Evolutionary conservation across 176 grass and related monocot species (phyloP), one percentile per base, ranked within the genome.

Genomic region (Themeda triandra): DNA sequence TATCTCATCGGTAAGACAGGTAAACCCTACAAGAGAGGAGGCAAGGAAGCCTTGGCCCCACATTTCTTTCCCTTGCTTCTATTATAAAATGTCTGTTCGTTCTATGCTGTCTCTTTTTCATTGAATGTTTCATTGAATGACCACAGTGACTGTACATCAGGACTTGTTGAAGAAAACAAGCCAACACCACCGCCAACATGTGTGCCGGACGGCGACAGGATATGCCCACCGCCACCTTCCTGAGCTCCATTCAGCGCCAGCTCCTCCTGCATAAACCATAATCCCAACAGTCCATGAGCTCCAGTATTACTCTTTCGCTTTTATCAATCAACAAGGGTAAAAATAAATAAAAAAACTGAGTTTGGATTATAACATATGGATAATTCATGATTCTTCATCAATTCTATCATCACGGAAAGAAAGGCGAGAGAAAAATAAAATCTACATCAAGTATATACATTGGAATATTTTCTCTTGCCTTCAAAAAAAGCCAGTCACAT

Each of bases 81-180:
- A 78, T 86, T 72, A 78, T 53, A 32, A 63, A 44, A 54, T 5
- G n/a, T 73, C 13, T 31, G 63, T 32, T 73, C 8, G 12, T 79
- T 56, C 85, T 80, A 91, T 81, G 81, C 59, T 35, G 86, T 87
- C 45, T 88, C 89, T 42, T 83, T 87, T 85, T 93, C 63, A 93
- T 92, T 82, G 80, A 93, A 91, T 5, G 90, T 88, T 85, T 93
- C 63, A 93, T 92, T 82, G 81, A 93, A 91, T 5, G 91, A 93
- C 92, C 92, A 98, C 46, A 92, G 72, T 68, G 95, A 92, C 63
- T 93, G 89, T 81, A 90, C 74, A 90, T 89, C 92, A 36, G 89
- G 87, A 82, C 89, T 89, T 28, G 92, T 39, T 41, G 92, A 90
- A 78, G 89, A 86, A 87, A 93, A 98, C 67, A 95, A 81, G 73